Percentiles rank a stretch among this genome's conserved stretches.
phyloP scores from a whole-genome alignment of 148 eudicot genomes.

The Fagopyrum homotropicum region DNA sequence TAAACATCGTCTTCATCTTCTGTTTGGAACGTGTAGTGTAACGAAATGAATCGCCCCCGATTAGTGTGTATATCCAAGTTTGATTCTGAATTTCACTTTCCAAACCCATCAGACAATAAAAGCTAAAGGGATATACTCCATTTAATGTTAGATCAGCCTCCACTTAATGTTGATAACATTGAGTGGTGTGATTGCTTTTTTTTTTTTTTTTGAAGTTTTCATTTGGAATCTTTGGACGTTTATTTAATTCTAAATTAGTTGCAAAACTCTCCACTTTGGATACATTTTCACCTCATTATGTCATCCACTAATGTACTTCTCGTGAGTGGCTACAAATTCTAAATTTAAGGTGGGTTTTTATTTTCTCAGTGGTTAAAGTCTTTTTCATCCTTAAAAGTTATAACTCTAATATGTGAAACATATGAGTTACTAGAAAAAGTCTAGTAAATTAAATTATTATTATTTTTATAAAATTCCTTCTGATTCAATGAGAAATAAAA shows the following conservation, averaged over 20 bases:
- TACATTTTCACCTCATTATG: not conserved
- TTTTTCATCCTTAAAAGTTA: no score
- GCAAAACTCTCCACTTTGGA: not conserved
- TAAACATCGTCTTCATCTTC: no score
- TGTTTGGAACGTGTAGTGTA: no score
- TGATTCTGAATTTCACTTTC: not conserved
- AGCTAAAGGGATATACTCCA: not conserved
- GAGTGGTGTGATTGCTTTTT: not conserved
- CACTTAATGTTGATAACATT: slow-evolving; percentile 1
- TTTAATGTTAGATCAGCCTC: not conserved
- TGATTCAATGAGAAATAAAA: no score
- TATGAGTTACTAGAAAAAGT: no score
- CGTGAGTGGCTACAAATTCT: no score
- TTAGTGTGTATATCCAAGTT: not conserved
- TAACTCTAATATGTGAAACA: no score
- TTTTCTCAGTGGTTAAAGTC: no score
- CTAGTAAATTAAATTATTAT: no score
- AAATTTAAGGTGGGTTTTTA: not conserved
- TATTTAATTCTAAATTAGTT: not conserved
- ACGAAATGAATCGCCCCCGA: no score
- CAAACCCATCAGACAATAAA: not conserved
- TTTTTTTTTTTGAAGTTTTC: not conserved
- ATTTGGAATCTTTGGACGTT: not conserved
- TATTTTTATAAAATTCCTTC: no score
- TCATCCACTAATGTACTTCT: no score